Evolutionary conservation across 306 rosid species (phyloP), one percentile per base, ranked within the genome.

Genomic region (Sophora flavescens): DNA sequence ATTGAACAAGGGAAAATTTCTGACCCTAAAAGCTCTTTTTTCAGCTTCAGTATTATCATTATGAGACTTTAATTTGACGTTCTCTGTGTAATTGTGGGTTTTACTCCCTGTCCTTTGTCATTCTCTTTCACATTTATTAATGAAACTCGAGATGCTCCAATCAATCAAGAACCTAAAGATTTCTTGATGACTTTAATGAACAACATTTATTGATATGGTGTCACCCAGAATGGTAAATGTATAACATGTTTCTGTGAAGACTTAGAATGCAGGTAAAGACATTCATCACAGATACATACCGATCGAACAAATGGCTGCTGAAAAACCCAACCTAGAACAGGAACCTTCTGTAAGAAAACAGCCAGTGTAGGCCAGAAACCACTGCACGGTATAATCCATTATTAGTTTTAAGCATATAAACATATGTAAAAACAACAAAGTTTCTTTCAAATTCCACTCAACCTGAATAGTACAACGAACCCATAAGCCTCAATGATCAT

Each of bases 361-460:
- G 97, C 86, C 68, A 96, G 70, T n/a, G 99, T 96, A 62, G 99
- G 99, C 99, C 99, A 96, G 90, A 96, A 96, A 81, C 99, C 99
- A 62, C 98, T 96, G 93, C 87, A 84, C 35, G 73, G 61, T 48
- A 84, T 58, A 75, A 50, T 70, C 58, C 63, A 88, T 76, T 60
- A 87, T 84, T 78, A 84, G 71, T 57, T 54, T 73, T 61, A 70
- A 71, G 44, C 39, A 79, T 4, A 53, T 53, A 64, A 63, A 62
- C 33, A 72, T 48, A 60, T 53, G 50, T 64, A 64, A 53, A 62
- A 18, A 68, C 41, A 82, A 65, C 39, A 61, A 22, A 22, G 18
- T 42, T 38, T 53, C 69, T 77, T 65, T 76, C 17, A 54, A 71
- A 42, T 41, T 78, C 71, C 42, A 70, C 57, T 41, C 74, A 72